Evolutionary conservation across 2,329 filamentous ascomycete genomes (phyloP).

Genomic region (Phialophora chinensis): DNA sequence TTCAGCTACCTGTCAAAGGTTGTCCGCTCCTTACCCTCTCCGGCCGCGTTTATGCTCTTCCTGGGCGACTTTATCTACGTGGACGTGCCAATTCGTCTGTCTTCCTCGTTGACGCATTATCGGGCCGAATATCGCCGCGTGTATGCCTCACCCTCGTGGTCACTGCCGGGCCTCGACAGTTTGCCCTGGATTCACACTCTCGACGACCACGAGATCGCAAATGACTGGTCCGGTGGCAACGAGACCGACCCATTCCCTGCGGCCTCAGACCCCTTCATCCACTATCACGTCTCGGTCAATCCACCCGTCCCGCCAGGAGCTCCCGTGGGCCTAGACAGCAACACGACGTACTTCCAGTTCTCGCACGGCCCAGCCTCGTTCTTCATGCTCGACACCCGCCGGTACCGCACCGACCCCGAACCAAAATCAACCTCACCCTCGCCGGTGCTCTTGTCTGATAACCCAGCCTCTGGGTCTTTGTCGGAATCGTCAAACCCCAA

Average conservation of each 20-base stretch:
- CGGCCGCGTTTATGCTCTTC: conserved; percentile 70
- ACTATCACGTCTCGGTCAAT: conserved; percentile 86
- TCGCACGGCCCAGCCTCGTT: conserved; percentile 88
- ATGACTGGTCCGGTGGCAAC: conserved; percentile 83
- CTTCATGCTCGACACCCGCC: conserved; percentile 91
- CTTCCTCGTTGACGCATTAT: conserved; percentile 75
- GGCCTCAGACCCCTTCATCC: conserved; percentile 81
- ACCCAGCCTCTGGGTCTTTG: conserved; percentile 24
- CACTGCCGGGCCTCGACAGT: conserved; percentile 66
- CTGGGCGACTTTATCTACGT: conserved; percentile 57
- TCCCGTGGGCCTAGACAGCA: conserved; percentile 51
- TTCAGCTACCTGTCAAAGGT: conserved; percentile 76
- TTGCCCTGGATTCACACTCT: conserved; percentile 98
- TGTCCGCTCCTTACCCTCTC: conserved; percentile 71
- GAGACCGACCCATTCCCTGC: conserved; percentile 78
- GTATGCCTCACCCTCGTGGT: conserved; percentile 95
- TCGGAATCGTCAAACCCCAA: conserved; percentile 16
- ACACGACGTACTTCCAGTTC: conserved; percentile 86
- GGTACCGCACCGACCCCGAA: conserved; percentile 69
- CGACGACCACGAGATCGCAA: conserved; percentile 94
- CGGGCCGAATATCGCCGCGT: conserved; percentile 90
- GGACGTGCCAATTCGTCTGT: conserved; percentile 83
- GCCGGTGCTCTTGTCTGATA: neutral
- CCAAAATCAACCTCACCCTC: conserved; percentile 19
- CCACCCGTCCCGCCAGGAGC: conserved; percentile 69